These are phyloP conservation scores for Aspergillus candidus DNA, from an alignment of 2,329 filamentous ascomycete genomes.

Conservation along the genomic window DNA sequence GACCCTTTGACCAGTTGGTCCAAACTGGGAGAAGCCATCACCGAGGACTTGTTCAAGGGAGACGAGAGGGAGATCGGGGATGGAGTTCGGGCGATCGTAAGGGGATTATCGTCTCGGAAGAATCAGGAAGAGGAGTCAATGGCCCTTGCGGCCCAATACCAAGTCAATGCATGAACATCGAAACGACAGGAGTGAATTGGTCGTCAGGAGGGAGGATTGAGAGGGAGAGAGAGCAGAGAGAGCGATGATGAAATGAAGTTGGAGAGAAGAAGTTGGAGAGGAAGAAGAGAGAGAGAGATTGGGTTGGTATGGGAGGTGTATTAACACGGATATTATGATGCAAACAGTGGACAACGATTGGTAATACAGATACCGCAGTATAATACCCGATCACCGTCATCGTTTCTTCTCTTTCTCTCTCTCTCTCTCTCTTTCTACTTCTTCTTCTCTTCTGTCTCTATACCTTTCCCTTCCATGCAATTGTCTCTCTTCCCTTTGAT, in stretches of 20 bases:
- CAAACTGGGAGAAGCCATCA: conserved; percentile 59
- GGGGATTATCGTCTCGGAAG: neutral
- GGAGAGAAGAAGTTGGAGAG: conserved; percentile 7
- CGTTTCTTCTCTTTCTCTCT: too few relatives aligned
- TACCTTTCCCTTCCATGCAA: too few relatives aligned
- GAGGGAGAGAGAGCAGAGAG: conserved; percentile 5
- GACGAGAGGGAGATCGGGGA: conserved; percentile 3
- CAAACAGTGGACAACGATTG: too few relatives aligned
- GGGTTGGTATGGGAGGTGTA: too few relatives aligned
- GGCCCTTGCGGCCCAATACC: conserved; percentile 26
- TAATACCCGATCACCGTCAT: too few relatives aligned
- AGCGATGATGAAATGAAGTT: conserved; percentile 1
- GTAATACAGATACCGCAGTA: too few relatives aligned
- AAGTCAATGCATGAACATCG: conserved; percentile 17
- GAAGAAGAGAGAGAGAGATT: too few relatives aligned
- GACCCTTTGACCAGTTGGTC: conserved; percentile 92
- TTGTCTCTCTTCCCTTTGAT: too few relatives aligned
- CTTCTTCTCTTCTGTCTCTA: too few relatives aligned
- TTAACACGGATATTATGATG: too few relatives aligned
- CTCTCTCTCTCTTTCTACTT: too few relatives aligned
- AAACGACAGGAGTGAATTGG: neutral
- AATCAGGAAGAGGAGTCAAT: neutral
- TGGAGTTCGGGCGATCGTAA: neutral
- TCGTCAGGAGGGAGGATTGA: neutral
- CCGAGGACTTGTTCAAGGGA: conserved; percentile 9